Percentiles rank a stretch among this genome's conserved stretches.
Evolutionary conservation across 2,329 filamentous ascomycete genomes (phyloP).

Genomic region (Pseudopithomyces maydicus): DNA sequence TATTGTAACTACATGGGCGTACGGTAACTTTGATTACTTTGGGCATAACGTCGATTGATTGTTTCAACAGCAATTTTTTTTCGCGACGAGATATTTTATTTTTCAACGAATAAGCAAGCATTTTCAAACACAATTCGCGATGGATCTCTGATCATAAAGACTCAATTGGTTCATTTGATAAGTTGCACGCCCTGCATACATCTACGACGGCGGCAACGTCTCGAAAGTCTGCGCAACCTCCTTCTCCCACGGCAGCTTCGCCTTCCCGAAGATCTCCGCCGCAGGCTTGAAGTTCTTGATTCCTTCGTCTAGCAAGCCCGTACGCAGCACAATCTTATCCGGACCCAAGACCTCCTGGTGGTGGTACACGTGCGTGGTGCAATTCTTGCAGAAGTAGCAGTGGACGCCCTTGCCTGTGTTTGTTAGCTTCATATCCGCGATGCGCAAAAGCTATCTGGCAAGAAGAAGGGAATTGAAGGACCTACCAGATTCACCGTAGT

Average conservation of each 20-base stretch:
- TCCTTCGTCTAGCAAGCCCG: slow-evolving; percentile 53
- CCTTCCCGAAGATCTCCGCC: slow-evolving; percentile 62
- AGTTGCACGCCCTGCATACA: neutral
- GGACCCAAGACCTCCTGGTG: slow-evolving; percentile 58
- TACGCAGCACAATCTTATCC: slow-evolving; percentile 59
- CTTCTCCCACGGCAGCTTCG: slow-evolving; percentile 57
- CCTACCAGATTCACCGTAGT: slow-evolving; percentile 60
- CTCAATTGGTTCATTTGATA: neutral
- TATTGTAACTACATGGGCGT: too few species aligned
- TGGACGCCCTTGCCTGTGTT: slow-evolving; percentile 56
- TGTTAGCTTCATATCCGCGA: neutral
- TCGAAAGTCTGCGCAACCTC: slow-evolving; percentile 55
- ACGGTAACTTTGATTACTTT: too few species aligned
- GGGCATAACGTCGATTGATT: too few species aligned
- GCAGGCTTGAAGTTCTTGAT: slow-evolving; percentile 54
- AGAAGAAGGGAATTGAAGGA: neutral
- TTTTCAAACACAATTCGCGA: too few species aligned
- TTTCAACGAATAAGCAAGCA: too few species aligned
- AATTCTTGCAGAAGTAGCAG: slow-evolving; percentile 64
- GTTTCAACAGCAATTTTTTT: too few species aligned
- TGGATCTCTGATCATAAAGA: neutral
- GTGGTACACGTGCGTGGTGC: slow-evolving; percentile 61
- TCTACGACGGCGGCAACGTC: slow-evolving; percentile 48
- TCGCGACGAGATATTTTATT: too few species aligned
- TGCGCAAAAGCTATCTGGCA: slow-evolving; percentile 1